phyloP scores from a whole-genome alignment of 768 basidiomycete genomes.

The Mycena leptocephala region DNA sequence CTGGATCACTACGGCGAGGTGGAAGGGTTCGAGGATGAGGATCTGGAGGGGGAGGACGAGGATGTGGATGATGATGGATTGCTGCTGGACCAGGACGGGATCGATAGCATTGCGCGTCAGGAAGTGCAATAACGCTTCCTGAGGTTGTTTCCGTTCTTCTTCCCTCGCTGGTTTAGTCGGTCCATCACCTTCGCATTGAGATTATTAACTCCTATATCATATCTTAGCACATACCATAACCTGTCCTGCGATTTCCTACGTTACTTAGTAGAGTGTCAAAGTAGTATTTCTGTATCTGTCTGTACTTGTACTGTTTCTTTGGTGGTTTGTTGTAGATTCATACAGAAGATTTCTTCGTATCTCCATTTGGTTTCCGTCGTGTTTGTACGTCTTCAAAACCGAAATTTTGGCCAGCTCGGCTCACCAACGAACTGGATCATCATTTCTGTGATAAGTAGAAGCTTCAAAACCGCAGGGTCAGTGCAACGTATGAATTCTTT shows the following conservation, averaged over 20 bases:
- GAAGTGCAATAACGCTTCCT: conserved; percentile 33
- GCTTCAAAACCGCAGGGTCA: too few species aligned
- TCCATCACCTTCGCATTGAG: not conserved
- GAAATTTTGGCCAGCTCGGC: too few species aligned
- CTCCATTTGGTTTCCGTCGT: too few species aligned
- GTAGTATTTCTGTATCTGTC: conserved; percentile 10
- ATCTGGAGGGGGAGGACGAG: conserved; percentile 37
- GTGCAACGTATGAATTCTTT: too few species aligned
- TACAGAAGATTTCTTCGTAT: not conserved
- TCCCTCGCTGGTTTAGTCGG: too few species aligned
- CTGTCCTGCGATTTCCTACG: not conserved
- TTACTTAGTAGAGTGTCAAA: not conserved
- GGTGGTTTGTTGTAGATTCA: not conserved
- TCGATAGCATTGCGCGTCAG: conserved; percentile 37
- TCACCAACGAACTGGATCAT: too few species aligned
- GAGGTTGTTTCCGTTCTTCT: conserved; percentile 12
- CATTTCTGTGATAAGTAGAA: too few species aligned
- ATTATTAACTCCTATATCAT: conserved; percentile 22
- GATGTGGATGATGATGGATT: conserved; percentile 38
- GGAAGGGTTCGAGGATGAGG: conserved; percentile 33
- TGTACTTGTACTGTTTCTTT: conserved; percentile 19
- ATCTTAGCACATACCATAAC: conserved; percentile 9
- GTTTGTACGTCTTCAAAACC: too few species aligned
- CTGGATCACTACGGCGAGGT: conserved; percentile 26
- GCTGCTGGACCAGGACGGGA: conserved; percentile 37